These are phyloP conservation scores for Fusarium sp. DNA, from an alignment of 2,329 filamentous ascomycete species.

Conservation along the genomic window DNA sequence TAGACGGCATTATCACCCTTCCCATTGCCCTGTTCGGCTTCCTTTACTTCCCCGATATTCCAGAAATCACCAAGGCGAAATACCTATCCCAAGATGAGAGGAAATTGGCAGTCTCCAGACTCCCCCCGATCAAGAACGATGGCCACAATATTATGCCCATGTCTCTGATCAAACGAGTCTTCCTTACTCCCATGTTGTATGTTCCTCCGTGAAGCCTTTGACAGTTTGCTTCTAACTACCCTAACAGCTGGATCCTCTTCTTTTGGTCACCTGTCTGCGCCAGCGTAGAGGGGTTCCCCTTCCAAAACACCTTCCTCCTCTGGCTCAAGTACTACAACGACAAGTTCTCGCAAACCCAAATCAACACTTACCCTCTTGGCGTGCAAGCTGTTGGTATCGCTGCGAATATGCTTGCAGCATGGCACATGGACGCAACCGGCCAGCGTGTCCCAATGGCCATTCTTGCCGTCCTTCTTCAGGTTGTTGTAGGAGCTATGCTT, in stretches of 20 bases:
- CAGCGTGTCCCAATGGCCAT: constrained; percentile 28
- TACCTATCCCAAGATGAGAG: constrained; percentile 49
- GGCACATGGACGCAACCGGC: constrained; percentile 35
- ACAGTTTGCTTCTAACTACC: neutral
- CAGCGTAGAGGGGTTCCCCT: constrained; percentile 29
- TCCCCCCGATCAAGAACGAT: constrained; percentile 47
- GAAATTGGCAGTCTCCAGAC: constrained; percentile 40
- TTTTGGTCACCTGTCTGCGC: constrained; percentile 46
- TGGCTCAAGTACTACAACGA: constrained; percentile 38
- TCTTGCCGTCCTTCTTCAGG: constrained; percentile 23
- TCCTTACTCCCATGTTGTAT: constrained; percentile 43
- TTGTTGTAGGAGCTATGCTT: constrained; percentile 31
- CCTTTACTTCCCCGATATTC: constrained; percentile 35
- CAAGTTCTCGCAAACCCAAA: constrained; percentile 33
- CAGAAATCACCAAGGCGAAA: constrained; percentile 49
- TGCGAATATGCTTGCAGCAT: constrained; percentile 35
- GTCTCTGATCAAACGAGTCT: constrained; percentile 43
- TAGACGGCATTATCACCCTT: constrained; percentile 38
- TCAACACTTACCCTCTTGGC: constrained; percentile 42
- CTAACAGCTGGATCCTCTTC: constrained; percentile 50
- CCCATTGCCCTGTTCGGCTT: constrained; percentile 38
- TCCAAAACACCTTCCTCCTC: constrained; percentile 40
- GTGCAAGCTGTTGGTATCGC: constrained; percentile 41
- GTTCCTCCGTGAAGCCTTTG: accelerated
- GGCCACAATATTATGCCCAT: constrained; percentile 47